phyloP scores from a whole-genome alignment of 192 early-diverging fungal genomes.

The Entrophospora sp. region DNA sequence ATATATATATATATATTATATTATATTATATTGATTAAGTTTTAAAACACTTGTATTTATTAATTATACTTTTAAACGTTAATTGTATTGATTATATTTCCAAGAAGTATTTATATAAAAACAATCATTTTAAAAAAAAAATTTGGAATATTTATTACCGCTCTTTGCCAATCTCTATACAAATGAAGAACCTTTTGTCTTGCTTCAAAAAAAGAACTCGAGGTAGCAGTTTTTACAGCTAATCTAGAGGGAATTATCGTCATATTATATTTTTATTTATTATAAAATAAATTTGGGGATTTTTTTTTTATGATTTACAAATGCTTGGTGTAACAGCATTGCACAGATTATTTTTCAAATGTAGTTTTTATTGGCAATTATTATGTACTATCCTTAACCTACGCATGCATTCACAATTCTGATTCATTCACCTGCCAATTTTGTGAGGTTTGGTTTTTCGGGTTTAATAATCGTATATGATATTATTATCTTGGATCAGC shows the following conservation, averaged over 20 bases:
- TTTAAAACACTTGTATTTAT: neutral
- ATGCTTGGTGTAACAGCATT: too few relatives aligned
- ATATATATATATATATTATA: neutral
- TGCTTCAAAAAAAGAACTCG: conserved; percentile 54
- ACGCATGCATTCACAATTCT: too few relatives aligned
- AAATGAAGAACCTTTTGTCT: conserved; percentile 51
- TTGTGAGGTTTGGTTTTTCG: too few relatives aligned
- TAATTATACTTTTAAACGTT: neutral
- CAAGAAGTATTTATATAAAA: neutral
- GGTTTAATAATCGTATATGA: too few relatives aligned
- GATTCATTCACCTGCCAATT: too few relatives aligned
- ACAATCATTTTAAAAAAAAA: neutral
- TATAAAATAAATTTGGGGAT: neutral
- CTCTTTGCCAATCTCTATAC: conserved; percentile 65
- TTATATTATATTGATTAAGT: neutral
- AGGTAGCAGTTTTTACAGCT: conserved; percentile 44
- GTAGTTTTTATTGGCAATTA: too few relatives aligned
- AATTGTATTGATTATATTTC: neutral
- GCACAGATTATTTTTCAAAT: too few relatives aligned
- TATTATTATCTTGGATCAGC: too few relatives aligned
- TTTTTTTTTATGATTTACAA: too few relatives aligned
- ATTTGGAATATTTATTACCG: conserved; percentile 32
- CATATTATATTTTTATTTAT: neutral
- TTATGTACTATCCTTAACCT: too few relatives aligned
- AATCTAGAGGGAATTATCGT: conserved; percentile 27